These are phyloP conservation scores for Zygosaccharomyces sapae DNA, from an alignment of 1,139 yeast species.

Conservation along the genomic window DNA sequence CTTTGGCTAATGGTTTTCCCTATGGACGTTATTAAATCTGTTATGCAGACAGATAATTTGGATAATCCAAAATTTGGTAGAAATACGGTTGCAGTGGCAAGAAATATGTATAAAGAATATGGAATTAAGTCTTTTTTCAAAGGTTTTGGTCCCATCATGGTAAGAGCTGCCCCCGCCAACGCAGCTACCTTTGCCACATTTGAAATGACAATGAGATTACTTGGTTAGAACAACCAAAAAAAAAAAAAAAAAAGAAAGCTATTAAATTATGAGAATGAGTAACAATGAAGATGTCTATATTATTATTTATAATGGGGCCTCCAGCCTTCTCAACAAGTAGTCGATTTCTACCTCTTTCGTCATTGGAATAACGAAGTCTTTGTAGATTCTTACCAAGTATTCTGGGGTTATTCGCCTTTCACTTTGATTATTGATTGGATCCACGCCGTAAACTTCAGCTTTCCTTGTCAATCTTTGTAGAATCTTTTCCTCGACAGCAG, in stretches of 20 bases:
- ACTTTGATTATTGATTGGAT: constrained; percentile 68
- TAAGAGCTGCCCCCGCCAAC: constrained; percentile 64
- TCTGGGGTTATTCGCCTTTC: constrained; percentile 81
- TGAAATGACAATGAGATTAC: constrained; percentile 73
- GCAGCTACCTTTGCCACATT: constrained; percentile 94
- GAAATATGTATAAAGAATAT: constrained; percentile 39
- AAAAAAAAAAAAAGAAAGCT: not conserved
- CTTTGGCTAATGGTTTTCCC: constrained; percentile 83
- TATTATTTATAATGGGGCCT: constrained; percentile 35
- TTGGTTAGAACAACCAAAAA: constrained; percentile 29
- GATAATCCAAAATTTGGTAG: constrained; percentile 41
- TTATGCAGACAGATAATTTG: constrained; percentile 76
- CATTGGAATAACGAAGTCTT: constrained; percentile 84
- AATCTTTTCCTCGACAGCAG: constrained; percentile 80
- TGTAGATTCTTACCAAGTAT: constrained; percentile 73
- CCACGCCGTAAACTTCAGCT: constrained; percentile 83
- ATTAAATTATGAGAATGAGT: not conserved
- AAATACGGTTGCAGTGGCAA: constrained; percentile 48
- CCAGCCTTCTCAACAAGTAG: constrained; percentile 76
- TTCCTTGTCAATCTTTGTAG: constrained; percentile 71
- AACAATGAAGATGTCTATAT: not conserved
- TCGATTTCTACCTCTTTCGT: constrained; percentile 97
- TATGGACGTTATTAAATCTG: constrained; percentile 78
- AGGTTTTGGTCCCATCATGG: constrained; percentile 35
- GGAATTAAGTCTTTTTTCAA: constrained; percentile 33